Conservation (phyloP, 192 early-diverging fungal genomes). For the Linderina pennispora region DNA sequence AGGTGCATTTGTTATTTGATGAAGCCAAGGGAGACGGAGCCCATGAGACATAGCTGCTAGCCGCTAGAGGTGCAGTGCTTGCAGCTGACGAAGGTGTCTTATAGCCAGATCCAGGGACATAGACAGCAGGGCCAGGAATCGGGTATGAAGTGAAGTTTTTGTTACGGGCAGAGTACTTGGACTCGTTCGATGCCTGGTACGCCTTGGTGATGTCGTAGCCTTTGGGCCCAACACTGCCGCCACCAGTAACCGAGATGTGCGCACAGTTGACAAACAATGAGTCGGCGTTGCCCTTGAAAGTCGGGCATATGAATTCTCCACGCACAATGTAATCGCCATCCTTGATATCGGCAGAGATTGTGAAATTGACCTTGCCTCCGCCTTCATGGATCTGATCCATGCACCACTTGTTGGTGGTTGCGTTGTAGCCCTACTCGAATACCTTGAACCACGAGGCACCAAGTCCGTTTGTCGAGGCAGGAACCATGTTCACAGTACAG, state of each 20-base stretch:
- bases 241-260: background rate
- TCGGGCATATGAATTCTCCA: conserved; percentile 5
- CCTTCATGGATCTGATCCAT: conserved; percentile 2
- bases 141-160: too few species aligned
- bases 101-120: background rate
- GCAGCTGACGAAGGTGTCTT: background rate
- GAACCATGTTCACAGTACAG: too few species aligned
- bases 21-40: too few species aligned
- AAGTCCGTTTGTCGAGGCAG: too few species aligned
- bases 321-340: conserved; percentile 8
- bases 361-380: background rate
- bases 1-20: background rate
- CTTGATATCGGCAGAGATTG: conserved; percentile 4
- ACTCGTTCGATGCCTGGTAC: too few species aligned
- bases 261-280: conserved; percentile 7
- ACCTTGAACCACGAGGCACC: conserved; percentile 15
- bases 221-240: background rate
- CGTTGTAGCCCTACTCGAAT: conserved; percentile 3
- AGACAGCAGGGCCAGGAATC: too few species aligned
- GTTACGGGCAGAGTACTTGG: too few species aligned
- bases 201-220: conserved; percentile 3
- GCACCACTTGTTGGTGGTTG: conserved; percentile 1
- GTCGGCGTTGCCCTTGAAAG: background rate
- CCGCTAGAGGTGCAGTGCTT: too few species aligned
- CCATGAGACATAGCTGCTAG: too few species aligned